Base-by-base conservation (phyloP, 495 filamentous ascomycete species). In the Hypoxylon trugodes region DNA sequence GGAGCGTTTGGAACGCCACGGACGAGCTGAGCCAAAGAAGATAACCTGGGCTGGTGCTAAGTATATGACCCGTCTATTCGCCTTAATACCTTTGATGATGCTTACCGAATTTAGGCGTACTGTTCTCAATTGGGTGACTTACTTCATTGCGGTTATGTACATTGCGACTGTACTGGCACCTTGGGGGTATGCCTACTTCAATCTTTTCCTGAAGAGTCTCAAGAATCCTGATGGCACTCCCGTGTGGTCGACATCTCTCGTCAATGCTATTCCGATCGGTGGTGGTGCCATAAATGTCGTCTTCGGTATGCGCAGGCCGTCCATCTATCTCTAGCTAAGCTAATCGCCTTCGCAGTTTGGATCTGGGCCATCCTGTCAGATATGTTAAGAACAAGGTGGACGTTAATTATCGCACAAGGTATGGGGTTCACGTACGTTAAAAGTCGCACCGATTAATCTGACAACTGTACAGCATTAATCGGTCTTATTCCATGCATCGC, bases 101-200 rank as follows among this genome's bases (percentile, higher is more conserved):
- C 64, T 67, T 42, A 71, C 47, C 15, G 22, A 6, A 33, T 25
- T 4, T 33, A 73, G 71, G 49, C 73, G 76, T 2, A 77, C 76
- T 0, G 65, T 74, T 9, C 28, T 46, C 1, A 70, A 70, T 42
- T 76, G 74, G 73, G 69, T 74, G 6, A 62, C 71, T 10, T 78
- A 77, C 26, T 67, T 76, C 32, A 70, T 78, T 7, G 63, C 76
- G 3, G 43, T 68, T 2, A 55, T 78, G 9, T 78, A 78, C 32
- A 73, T 74, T 8, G 59, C 65, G n/a, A 75, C 73, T 0, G 76
- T 76, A 0, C 51, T 78, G 2, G 74, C 72, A 6, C 59, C 73
- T 0, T 78, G 76, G 42, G 76, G 76, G 4, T 77, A 78, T 35
- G 69, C 73, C 28, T 78, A 78, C 60, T 78, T 78, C 30, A 71